These are phyloP conservation scores for Periconia digitata DNA, from an alignment of 2,329 filamentous ascomycete genomes.

Conservation along the genomic window DNA sequence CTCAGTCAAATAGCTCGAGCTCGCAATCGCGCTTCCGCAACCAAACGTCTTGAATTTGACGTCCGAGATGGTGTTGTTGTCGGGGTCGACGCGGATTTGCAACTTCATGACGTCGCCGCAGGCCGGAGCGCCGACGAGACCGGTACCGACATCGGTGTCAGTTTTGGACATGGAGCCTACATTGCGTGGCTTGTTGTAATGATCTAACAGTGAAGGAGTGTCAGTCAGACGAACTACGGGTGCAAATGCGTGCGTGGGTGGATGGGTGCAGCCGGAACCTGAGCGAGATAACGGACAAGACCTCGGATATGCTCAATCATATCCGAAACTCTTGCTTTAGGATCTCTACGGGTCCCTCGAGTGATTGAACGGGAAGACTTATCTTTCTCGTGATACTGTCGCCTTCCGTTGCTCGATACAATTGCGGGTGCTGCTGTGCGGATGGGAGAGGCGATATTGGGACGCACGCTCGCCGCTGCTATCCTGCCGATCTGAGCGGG, in stretches of 20 bases:
- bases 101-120: constrained; percentile 94
- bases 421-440: constrained; percentile 47
- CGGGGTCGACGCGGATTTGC: constrained; percentile 87
- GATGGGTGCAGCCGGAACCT: not conserved
- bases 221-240: constrained; percentile 40
- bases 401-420: constrained; percentile 42
- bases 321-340: constrained; percentile 1
- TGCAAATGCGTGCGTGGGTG: not conserved
- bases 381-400: constrained; percentile 69
- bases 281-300: not conserved
- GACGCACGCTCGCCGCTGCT: constrained; percentile 52
- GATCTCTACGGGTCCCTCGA: constrained; percentile 10
- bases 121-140: constrained; percentile 86
- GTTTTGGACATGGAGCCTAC: constrained; percentile 78
- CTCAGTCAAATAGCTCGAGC: constrained; percentile 91
- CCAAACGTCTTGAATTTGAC: constrained; percentile 99
- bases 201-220: constrained; percentile 65
- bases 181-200: constrained; percentile 79
- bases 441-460: constrained; percentile 51
- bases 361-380: constrained; percentile 37
- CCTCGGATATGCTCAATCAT: constrained; percentile 6
- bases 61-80: constrained; percentile 85
- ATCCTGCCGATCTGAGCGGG: constrained; percentile 56
- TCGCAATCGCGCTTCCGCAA: constrained; percentile 92
- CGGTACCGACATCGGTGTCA: constrained; percentile 82